A percentile compares a stretch with the other conserved stretches of the same genome.
Conservation (phyloP, 1,139 yeast species). For the Protomyces macrosporus region DNA sequence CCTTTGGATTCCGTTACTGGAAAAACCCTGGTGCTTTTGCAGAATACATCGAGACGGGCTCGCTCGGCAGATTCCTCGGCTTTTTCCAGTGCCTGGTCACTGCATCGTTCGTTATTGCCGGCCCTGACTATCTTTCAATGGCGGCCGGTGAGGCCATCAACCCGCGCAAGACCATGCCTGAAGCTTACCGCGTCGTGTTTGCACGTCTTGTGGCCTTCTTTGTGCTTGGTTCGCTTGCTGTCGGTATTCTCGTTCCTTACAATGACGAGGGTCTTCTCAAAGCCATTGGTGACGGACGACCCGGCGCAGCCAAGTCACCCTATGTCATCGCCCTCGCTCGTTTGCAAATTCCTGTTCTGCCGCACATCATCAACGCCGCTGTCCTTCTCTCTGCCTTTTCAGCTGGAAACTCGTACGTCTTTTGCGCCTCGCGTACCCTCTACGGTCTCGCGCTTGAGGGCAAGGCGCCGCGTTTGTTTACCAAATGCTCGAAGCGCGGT, state of each 20-base stretch:
- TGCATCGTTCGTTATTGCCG: slow-evolving; percentile 60
- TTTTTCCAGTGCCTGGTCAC: slow-evolving; percentile 64
- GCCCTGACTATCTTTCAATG: slow-evolving; percentile 81
- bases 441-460: slow-evolving; percentile 56
- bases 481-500: slow-evolving; percentile 54
- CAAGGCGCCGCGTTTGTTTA: slow-evolving; percentile 56
- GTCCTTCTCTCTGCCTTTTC: slow-evolving; percentile 63
- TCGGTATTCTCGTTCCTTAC: slow-evolving; percentile 62
- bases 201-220: slow-evolving; percentile 75
- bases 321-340: slow-evolving; percentile 65
- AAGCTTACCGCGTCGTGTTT: slow-evolving; percentile 76
- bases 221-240: slow-evolving; percentile 40
- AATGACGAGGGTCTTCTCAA: slow-evolving; percentile 50
- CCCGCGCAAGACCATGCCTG: slow-evolving; percentile 77
- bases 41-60: slow-evolving; percentile 46
- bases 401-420: slow-evolving; percentile 71
- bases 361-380: slow-evolving; percentile 69
- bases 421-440: slow-evolving; percentile 56
- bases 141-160: slow-evolving; percentile 84
- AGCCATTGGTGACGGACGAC: slow-evolving; percentile 38
- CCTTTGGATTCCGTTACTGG: slow-evolving; percentile 58
- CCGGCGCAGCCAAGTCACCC: slow-evolving; percentile 55
- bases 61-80: slow-evolving; percentile 52
- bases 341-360: slow-evolving; percentile 65
- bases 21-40: slow-evolving; percentile 78